Evolutionary conservation across 2,329 filamentous ascomycete species (phyloP), one percentile per base, ranked within the genome.

Genomic region (Alternaria triticimaculans): DNA sequence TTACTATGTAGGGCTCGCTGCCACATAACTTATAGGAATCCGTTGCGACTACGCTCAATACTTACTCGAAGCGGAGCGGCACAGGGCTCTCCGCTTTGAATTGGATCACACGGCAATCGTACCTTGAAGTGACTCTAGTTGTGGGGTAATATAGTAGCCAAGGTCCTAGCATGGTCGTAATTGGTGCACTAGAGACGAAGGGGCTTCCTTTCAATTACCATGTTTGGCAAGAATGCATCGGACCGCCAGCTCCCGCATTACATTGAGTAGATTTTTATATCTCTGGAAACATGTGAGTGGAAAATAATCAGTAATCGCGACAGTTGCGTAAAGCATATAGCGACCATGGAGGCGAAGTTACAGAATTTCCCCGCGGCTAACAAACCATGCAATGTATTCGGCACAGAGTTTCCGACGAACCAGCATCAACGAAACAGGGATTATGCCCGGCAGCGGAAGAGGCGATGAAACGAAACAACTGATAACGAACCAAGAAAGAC

Each of bases 131-230:
- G 44, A n/a, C 50, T 53, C 62, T 65, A 63, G 54, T 45, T 55
- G 62, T 55, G 58, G 63, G 56, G 61, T 55, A 58, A 33, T 58
- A 68, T 62, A 62, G 23, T 54, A 57, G 61, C 55, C 61, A 53
- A 61, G 59, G 25, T 57, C 46, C n/a, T 58, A 49, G 30, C 20
- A 57, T 51, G 14, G 6, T 43, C 21, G 49, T 41, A 21, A 59
- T 54, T 62, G 62, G 61, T 54, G 55, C 58, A 60, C 49, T 48
- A 33, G 26, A 21, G 30, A 30, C 44, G 43, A 55, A 25, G 23
- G 51, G 51, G 28, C 49, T 37, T 23, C 37, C 28, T 53, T 59
- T 20, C 21, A 55, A 57, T 48, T 60, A 43, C 57, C 57, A 25
- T 44, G 4, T 60, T 23, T 30, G 28, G 51, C 30, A 21, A n/a